These are phyloP conservation scores for Gnomoniopsis smithogilvyi DNA, from an alignment of 2,329 filamentous ascomycete species.

Conservation along the genomic window DNA sequence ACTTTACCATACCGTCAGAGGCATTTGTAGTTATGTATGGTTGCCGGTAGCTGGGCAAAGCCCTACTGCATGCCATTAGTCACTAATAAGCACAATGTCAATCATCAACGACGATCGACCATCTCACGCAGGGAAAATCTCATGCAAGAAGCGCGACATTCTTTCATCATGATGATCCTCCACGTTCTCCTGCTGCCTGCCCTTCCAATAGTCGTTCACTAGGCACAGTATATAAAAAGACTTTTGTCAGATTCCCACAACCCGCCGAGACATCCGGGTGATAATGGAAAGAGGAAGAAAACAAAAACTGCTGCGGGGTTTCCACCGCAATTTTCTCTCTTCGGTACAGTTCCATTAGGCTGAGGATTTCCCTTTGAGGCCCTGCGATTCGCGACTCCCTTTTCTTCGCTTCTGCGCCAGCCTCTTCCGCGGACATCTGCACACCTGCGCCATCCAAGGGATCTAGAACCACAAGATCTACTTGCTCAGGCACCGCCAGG, in stretches of 20 bases:
- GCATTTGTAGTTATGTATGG: too few relatives aligned
- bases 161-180: neutral
- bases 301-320: neutral
- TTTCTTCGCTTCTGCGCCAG: neutral
- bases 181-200: neutral
- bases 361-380: neutral
- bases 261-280: neutral
- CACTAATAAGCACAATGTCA: neutral
- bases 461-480: neutral
- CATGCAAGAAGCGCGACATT: neutral
- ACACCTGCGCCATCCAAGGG: neutral
- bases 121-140: neutral
- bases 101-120: neutral
- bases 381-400: too few relatives aligned
- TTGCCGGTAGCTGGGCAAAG: too few relatives aligned
- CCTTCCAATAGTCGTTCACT: neutral
- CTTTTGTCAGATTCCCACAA: neutral
- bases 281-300: neutral
- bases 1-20: too few relatives aligned
- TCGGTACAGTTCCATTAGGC: neutral
- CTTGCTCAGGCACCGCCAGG: neutral
- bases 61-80: neutral
- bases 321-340: neutral
- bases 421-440: neutral
- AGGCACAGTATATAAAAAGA: neutral